These are phyloP conservation scores for Claviceps digitariae DNA, from an alignment of 2,329 filamentous ascomycete genomes.

Conservation along the genomic window DNA sequence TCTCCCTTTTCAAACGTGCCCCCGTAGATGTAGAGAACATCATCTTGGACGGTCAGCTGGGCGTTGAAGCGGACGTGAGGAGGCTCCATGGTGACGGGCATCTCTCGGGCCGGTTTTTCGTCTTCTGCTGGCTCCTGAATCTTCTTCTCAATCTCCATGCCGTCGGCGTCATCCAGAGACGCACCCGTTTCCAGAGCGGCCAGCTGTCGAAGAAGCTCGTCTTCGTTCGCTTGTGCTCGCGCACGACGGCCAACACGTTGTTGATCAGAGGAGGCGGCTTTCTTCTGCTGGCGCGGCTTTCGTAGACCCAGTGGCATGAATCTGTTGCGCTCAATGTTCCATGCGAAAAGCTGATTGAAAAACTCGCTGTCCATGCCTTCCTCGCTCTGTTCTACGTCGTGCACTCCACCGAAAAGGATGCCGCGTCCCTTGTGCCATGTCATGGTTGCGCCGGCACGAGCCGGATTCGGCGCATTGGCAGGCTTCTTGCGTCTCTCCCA, in stretches of 20 bases:
- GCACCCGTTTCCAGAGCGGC: constrained; percentile 70
- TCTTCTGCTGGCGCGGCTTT: constrained; percentile 55
- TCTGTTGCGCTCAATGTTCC: constrained; percentile 89
- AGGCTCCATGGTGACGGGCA: constrained; percentile 62
- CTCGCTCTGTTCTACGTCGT: constrained; percentile 81
- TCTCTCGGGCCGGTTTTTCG: constrained; percentile 44
- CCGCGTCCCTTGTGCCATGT: constrained; percentile 85
- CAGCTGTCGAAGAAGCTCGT: constrained; percentile 76
- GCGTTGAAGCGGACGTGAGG: constrained; percentile 88
- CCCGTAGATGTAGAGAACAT: constrained; percentile 86
- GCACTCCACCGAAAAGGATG: constrained; percentile 86
- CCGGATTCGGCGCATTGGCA: constrained; percentile 71
- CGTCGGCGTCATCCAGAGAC: constrained; percentile 39
- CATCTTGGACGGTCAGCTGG: constrained; percentile 79
- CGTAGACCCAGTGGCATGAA: constrained; percentile 77
- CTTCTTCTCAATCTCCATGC: constrained; percentile 36
- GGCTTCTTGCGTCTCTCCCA: constrained; percentile 94
- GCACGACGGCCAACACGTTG: constrained; percentile 48
- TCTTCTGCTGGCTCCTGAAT: constrained; percentile 41
- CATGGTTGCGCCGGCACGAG: constrained; percentile 85
- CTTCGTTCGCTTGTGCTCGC: constrained; percentile 80
- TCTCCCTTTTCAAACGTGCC: constrained; percentile 94
- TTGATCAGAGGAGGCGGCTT: constrained; percentile 33
- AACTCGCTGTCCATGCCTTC: constrained; percentile 97
- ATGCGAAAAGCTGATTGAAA: constrained; percentile 82